Evolutionary conservation across 441 rosid species (phyloP), one percentile per base, ranked within the genome.

Genomic region (Arabidopsis lyrata): DNA sequence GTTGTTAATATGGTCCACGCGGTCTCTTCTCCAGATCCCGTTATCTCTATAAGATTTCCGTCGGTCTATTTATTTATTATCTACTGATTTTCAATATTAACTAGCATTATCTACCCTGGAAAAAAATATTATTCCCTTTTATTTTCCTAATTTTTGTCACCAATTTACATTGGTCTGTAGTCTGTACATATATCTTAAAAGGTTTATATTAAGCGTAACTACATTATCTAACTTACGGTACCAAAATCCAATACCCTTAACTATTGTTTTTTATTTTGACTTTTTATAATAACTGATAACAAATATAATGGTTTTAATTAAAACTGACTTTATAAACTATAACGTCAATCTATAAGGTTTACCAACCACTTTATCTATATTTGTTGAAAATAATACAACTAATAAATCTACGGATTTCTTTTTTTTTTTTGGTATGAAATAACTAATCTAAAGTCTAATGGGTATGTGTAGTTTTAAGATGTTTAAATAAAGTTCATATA

Each of bases 1-100:
- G 62, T 48, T 63, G 63, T 52, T 77, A 65, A 41, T 39, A 65
- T 65, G 80, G 80, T 77, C 80, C 80, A 71, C 68, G 35, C 57
- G 58, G 77, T 71, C 77, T 65, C 63, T 71, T 71, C 70, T 4
- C 60, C 75, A 62, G 59, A 76, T 76, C 60, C 59, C 34, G 53
- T 62, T 76, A 63, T 69, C 60, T 68, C 32, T 63, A 12, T 39
- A 18, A 76, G 70, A 63, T 70, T 63, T 70, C 18, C 72, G 72
- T 76, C 66, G 66, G 75, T 63, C 54, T 70, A 34, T 63, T 57
- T 55, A 29, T 35, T 35, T 34, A 45, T 55, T 54, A 52, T 52
- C 50, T 45, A 22, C 20, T 54, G 0, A n/a, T n/a, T n/a, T n/a
- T n/a, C n/a, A n/a, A n/a, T n/a, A n/a, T n/a, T n/a, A n/a, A n/a